These are phyloP conservation scores for Secale cereale DNA, from an alignment of 176 grass and related monocot species.

Conservation along the genomic window DNA sequence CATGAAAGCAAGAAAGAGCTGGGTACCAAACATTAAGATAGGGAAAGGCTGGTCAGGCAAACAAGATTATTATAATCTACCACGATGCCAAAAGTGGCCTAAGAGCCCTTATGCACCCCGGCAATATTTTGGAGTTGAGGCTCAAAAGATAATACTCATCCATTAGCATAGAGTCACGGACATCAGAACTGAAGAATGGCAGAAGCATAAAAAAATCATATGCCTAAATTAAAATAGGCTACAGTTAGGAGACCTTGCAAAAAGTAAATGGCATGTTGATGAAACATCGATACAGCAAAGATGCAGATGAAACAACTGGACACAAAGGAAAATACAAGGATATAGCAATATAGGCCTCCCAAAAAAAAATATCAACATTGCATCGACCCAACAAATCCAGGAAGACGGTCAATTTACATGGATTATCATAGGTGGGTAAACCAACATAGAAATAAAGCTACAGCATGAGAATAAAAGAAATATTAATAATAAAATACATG, in stretches of 20 bases:
- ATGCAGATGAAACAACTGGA: not conserved
- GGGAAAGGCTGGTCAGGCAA: not conserved
- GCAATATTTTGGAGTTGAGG: not conserved
- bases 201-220: not conserved
- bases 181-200: conserved; percentile 17
- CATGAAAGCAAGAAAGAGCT: too few species aligned
- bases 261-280: not conserved
- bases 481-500: not conserved
- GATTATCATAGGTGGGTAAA: not conserved
- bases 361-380: conserved; percentile 11
- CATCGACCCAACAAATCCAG: conserved; percentile 19
- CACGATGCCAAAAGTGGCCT: not conserved
- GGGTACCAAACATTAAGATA: not conserved
- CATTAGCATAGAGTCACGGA: not conserved
- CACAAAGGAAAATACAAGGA: conserved; percentile 3
- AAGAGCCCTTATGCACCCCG: not conserved
- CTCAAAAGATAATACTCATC: not conserved
- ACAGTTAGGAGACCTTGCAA: not conserved
- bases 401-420: conserved; percentile 29
- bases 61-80: not conserved
- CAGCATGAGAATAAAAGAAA: not conserved
- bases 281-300: not conserved
- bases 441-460: conserved; percentile 6
- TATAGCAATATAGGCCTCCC: not conserved
- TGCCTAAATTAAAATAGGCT: not conserved